These are phyloP conservation scores for Micromonas commoda DNA, from an alignment of 139 green algal genomes.

Conservation along the genomic window DNA sequence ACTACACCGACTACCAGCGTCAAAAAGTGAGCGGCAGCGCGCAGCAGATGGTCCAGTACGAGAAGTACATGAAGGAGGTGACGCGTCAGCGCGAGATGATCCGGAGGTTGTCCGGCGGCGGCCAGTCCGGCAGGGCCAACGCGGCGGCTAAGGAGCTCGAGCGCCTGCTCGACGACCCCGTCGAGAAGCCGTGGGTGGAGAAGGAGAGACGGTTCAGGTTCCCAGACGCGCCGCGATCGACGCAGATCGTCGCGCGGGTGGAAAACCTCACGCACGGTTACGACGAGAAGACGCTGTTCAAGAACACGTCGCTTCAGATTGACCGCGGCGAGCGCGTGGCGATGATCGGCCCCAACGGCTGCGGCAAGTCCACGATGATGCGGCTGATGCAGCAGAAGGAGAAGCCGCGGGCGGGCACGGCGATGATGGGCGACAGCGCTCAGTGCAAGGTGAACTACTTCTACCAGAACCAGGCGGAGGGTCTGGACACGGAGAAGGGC, in stretches of 20 bases:
- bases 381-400: constrained; percentile 88
- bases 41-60: constrained; percentile 75
- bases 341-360: constrained; percentile 89
- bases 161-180: constrained; percentile 51
- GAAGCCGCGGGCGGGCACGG: constrained; percentile 48
- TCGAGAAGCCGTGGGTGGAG: constrained; percentile 52
- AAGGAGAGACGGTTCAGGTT: constrained; percentile 60
- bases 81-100: constrained; percentile 66
- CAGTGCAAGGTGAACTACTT: constrained; percentile 83
- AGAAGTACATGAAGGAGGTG: constrained; percentile 92
- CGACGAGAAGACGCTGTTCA: constrained; percentile 47
- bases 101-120: constrained; percentile 56
- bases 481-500: constrained; percentile 72
- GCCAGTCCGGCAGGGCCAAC: constrained; percentile 58
- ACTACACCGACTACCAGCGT: constrained; percentile 74
- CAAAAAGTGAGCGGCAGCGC: constrained; percentile 42
- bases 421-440: constrained; percentile 14
- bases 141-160: constrained; percentile 90
- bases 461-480: constrained; percentile 81
- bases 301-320: constrained; percentile 69
- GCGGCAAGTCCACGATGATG: constrained; percentile 93
- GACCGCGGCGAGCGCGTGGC: constrained; percentile 88
- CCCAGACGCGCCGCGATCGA: constrained; percentile 30
- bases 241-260: constrained; percentile 33
- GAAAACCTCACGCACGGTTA: constrained; percentile 80